Evolutionary conservation across 2,329 filamentous ascomycete genomes (phyloP), one percentile per base, ranked within the genome.

Genomic region (Lecanicillium sp.): DNA sequence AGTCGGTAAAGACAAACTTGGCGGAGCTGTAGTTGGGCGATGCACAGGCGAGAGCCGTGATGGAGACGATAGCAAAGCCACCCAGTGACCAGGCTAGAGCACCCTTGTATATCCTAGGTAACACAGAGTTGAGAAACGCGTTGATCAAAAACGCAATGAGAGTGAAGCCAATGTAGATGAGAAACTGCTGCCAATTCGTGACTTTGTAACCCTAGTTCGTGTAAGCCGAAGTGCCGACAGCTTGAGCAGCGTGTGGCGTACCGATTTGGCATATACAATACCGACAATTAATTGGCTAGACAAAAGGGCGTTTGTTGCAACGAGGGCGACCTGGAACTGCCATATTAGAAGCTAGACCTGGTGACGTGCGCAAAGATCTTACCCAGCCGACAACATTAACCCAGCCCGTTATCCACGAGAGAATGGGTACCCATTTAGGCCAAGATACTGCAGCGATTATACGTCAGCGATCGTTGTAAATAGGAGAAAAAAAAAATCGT

Each of bases 11-110:
- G 0, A 64, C 61, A 24, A 63, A 65, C 2, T 55, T 55, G 1
- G 56, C 59, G 0, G 58, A 60, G 3, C 55, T 61, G 59, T 78
- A 88, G 52, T 82, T 69, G 0, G 81, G 81, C 2, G 83, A 76
- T 0, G 82, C 72, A 55, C 80, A 84, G 2, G 81, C 73, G 27
- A 89, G 69, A 0, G 86, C 68, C 0, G 83, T 84, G 51, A 87
- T 85, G 35, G 72, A 84, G 45, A 88, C 84, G 45, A 87, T 67
- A 14, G 77, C 67, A 54, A 88, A 87, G 0, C 85, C 85, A 2
- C 72, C 65, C 2, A 88, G 70, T 0, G 80, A 85, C 84, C 84
- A 88, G 23, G 79, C 73, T 51, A 89, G 83, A 0, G 84, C 84
- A 15, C 73, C 71, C 53, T 83, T 80, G 56, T 83, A 87, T 54